Base-by-base conservation (phyloP, 768 basidiomycete genomes). In the Termitomyces sp. region DNA sequence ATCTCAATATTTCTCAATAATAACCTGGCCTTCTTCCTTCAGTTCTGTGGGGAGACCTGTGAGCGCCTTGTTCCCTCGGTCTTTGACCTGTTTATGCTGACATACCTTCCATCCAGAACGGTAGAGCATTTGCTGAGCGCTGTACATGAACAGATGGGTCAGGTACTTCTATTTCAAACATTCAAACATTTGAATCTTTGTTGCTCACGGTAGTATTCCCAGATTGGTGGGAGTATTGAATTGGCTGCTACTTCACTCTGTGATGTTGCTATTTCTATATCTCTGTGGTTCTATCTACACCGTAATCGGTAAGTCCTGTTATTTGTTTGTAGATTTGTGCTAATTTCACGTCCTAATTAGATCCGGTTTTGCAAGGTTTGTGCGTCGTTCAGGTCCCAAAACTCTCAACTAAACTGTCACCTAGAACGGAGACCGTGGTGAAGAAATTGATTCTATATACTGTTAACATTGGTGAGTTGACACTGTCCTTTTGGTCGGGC, bases 41-140 rank as follows among this genome's bases (percentile, higher is more conserved):
- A 59, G 58, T 59, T 8, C 40, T 59, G 5, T 59, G 58, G 58
- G 58, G 58, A 18, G 58, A 59, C 33, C 27, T 59, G 58, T 59
- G 27, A 32, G 53, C 34, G 36, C 9, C 14, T 5, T 7, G 16
- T 1, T 36, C 1, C 3, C 37, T n/a, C 18, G 4, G 0, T 34
- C 8, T 20, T 13, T 3, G 16, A n/a, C 14, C 22, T 4, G 18
- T 1, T 49, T 1, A 33, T 24, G 0, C 13, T 36, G 7, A 49
- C 6, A 34, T 22, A 4, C 13, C 43, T 26, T 8, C 36, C 20
- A 22, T 45, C 6, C 14, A 59, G 58, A 33, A 59, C 58, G 1
- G 36, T 55, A 6, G 24, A 59, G 24, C 45, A 51, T 20, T 36
- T 47, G n/a, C 27, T 59, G 13, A 43, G 37, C 18, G 58, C 58